Evolutionary conservation across 2,329 filamentous ascomycete species (phyloP), one percentile per base, ranked within the genome.

Genomic region (Ophiostoma populinum): DNA sequence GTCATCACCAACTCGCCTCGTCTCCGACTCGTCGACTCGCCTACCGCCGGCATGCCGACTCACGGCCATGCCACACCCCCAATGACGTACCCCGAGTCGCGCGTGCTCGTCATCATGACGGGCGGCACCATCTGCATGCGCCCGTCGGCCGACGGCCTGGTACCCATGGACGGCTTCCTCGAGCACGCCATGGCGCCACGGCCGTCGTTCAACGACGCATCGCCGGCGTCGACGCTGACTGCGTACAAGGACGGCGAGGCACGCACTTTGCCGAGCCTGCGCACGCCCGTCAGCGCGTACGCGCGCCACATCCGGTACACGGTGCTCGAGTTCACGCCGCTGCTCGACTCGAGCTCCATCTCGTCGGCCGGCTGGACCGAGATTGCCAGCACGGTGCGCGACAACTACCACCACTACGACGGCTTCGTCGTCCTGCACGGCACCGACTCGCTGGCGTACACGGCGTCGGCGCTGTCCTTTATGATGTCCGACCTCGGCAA

Each of bases 121-220:
- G 85, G 81, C 40, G 80, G 79, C 29, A 85, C 79, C 6, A 93
- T 93, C 48, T 93, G 83, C 58, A 93, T 94, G 86, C 74, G 78
- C 50, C 76, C 75, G 36, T 83, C 82, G 8, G 67, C 70, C 7
- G 71, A 83, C 45, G 86, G 86, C 1, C 71, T 92, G 36, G 66
- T 90, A 24, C 86, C 86, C 6, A 79, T 80, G 37, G 62, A 71
- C 47, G 78, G 80, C 4, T 93, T 94, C 51, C 62, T 92, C 29
- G 70, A 90, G 47, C 73, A 73, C 45, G 83, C 82, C 47, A 77
- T 94, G 62, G 77, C 79, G 4, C 80, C 80, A 7, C 67, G 81
- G 21, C 80, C 81, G 2, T 80, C 77, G 1, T 93, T 93, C 62
- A 92, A 93, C 52, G 85, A 93, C 54, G 63, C 67, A 38, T 75